phyloP scores from a whole-genome alignment of 805 yeast species.

The Candida insectalens region DNA sequence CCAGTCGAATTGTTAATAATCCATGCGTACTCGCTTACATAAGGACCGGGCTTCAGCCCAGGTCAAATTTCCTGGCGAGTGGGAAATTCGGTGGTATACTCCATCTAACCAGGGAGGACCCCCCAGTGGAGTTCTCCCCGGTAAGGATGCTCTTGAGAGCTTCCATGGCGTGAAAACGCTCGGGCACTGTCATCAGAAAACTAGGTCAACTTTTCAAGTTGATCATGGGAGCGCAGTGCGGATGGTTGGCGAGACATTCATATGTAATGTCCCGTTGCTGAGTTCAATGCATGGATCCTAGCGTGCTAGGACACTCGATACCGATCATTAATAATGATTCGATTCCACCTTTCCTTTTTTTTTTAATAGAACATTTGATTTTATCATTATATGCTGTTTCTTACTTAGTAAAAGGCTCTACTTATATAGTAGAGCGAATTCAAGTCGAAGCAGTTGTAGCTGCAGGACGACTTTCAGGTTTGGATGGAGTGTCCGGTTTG shows the following conservation, averaged over 20 bases:
- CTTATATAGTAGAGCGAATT: too few relatives aligned
- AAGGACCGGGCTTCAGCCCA: slow-evolving; percentile 11
- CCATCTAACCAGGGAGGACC: slow-evolving; percentile 16
- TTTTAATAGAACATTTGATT: too few relatives aligned
- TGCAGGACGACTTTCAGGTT: too few relatives aligned
- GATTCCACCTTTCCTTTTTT: slow-evolving; percentile 5
- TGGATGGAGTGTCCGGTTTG: too few relatives aligned
- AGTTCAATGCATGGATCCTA: slow-evolving; percentile 30
- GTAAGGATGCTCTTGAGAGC: slow-evolving; percentile 25
- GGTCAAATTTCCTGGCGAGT: slow-evolving; percentile 19
- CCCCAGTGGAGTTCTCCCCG: slow-evolving; percentile 13
- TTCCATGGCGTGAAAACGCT: slow-evolving; percentile 29
- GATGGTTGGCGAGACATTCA: slow-evolving; percentile 23
- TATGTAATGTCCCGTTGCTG: slow-evolving; percentile 19
- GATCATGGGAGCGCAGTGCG: slow-evolving; percentile 28
- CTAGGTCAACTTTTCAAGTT: slow-evolving; percentile 5
- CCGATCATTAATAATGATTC: slow-evolving; percentile 26
- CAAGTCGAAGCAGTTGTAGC: too few relatives aligned
- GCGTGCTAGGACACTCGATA: slow-evolving; percentile 26
- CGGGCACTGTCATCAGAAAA: slow-evolving; percentile 29
- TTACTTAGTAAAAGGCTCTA: too few relatives aligned
- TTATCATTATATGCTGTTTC: too few relatives aligned
- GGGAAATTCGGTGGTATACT: slow-evolving; percentile 32
- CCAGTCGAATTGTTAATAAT: slow-evolving; percentile 9
- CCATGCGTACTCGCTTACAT: slow-evolving; percentile 28